These are phyloP conservation scores for Saccharomyces hybrid DNA, from an alignment of 1,139 yeast genomes.

Conservation along the genomic window DNA sequence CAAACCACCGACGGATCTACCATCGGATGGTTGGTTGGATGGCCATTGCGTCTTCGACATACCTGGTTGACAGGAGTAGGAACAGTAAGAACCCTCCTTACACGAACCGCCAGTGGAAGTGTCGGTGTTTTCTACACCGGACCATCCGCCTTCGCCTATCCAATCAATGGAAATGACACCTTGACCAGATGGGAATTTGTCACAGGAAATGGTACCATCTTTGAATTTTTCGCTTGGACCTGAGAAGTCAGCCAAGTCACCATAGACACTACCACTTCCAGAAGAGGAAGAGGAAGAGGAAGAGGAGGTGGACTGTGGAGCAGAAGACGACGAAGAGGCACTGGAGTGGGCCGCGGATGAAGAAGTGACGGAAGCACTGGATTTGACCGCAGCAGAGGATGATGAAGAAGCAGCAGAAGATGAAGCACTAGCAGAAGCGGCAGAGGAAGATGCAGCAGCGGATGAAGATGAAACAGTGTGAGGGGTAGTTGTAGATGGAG, in stretches of 20 bases:
- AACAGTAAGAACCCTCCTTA: conserved; percentile 70
- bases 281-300: conserved; percentile 29
- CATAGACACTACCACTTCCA: conserved; percentile 37
- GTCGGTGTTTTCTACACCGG: conserved; percentile 60
- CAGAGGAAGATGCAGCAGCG: conserved; percentile 30
- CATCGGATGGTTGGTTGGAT: conserved; percentile 57
- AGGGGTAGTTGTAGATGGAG: conserved; percentile 19
- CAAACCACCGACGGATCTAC: conserved; percentile 77
- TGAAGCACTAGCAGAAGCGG: conserved; percentile 23
- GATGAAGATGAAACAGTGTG: conserved; percentile 27
- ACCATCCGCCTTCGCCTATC: conserved; percentile 64
- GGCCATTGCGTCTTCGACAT: conserved; percentile 92
- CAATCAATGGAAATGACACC: conserved; percentile 59
- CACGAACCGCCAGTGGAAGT: conserved; percentile 58
- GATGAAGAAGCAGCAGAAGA: conserved; percentile 26
- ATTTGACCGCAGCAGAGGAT: conserved; percentile 25
- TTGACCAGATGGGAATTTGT: conserved; percentile 59
- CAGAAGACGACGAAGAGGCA: conserved; percentile 20
- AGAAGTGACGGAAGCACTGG: conserved; percentile 44
- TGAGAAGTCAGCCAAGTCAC: conserved; percentile 49
- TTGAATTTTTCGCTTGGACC: conserved; percentile 48
- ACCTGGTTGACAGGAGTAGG: conserved; percentile 84
- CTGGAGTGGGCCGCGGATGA: conserved; percentile 18
- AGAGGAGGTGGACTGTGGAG: conserved; percentile 28
- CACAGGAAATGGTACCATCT: conserved; percentile 59